A percentile compares a stretch with the other conserved stretches of the same genome.
Evolutionary conservation across 257 asterid species (phyloP).

Genomic region (Lavandula angustifolia): DNA sequence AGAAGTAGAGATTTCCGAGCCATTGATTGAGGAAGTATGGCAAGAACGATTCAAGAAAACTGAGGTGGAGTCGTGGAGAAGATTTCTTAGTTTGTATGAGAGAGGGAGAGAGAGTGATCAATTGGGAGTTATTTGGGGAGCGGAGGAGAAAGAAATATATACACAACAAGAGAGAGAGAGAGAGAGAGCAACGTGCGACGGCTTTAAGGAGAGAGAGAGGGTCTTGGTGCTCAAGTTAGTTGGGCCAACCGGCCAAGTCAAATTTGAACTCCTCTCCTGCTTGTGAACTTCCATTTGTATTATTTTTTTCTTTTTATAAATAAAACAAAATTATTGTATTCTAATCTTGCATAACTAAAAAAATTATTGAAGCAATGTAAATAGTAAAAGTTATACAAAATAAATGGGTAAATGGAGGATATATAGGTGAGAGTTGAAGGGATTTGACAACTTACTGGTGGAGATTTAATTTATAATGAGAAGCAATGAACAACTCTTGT

Average conservation of each 20-base stretch:
- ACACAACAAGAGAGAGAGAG: slow-evolving; percentile 29
- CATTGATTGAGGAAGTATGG: slow-evolving; percentile 28
- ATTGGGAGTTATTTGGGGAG: slow-evolving; percentile 28
- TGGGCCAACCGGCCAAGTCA: slow-evolving; percentile 52
- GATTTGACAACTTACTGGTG: neutral
- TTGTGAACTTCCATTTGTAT: neutral
- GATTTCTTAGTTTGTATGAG: neutral
- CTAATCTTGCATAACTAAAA: too few species aligned
- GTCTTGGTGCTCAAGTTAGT: slow-evolving; percentile 43
- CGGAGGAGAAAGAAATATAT: slow-evolving; percentile 18
- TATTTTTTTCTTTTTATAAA: neutral
- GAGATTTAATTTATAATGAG: neutral
- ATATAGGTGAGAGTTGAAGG: neutral
- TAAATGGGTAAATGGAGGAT: neutral
- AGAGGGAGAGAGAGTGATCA: slow-evolving; percentile 15
- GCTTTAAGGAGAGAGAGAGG: slow-evolving; percentile 21
- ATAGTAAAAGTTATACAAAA: neutral
- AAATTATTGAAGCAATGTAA: too few species aligned
- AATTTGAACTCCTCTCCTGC: slow-evolving; percentile 29
- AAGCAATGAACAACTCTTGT: neutral
- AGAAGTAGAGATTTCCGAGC: slow-evolving; percentile 26
- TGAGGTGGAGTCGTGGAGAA: neutral
- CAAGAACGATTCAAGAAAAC: neutral
- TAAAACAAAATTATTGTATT: too few species aligned
- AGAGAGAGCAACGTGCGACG: slow-evolving; percentile 32